Conservation (phyloP, 2,329 filamentous ascomycete species). For the Gaeumannomyces tritici region DNA sequence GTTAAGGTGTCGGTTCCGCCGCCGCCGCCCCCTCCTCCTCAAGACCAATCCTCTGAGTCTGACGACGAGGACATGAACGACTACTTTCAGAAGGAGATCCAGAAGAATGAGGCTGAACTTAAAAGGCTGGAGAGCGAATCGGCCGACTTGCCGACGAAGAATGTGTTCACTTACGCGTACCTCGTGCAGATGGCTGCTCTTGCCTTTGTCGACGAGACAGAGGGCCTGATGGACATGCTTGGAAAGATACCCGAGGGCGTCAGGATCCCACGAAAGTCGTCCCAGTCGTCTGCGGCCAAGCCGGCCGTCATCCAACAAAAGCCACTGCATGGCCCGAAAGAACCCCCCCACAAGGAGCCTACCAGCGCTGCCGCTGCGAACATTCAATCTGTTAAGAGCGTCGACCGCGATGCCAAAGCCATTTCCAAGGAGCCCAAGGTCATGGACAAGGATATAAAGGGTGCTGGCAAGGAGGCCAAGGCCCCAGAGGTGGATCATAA, state of each 20-base stretch:
- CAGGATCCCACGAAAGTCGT: conserved; percentile 12
- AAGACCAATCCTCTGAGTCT: conserved; percentile 40
- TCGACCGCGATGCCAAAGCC: background rate
- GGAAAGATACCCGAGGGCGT: conserved; percentile 27
- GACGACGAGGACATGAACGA: conserved; percentile 51
- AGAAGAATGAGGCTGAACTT: conserved; percentile 39
- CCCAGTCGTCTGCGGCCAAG: conserved; percentile 4
- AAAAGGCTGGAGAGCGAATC: conserved; percentile 31
- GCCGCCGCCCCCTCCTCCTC: conserved; percentile 10
- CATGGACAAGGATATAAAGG: background rate
- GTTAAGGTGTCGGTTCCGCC: conserved; percentile 20
- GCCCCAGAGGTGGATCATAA: background rate
- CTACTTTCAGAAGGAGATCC: conserved; percentile 43
- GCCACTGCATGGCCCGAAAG: background rate
- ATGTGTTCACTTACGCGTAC: conserved; percentile 33
- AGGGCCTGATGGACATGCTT: conserved; percentile 32
- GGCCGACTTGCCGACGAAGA: conserved; percentile 27
- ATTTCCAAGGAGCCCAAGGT: background rate
- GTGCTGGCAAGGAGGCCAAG: background rate
- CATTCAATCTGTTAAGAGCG: background rate
- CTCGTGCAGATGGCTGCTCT: conserved; percentile 37
- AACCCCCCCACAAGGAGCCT: background rate
- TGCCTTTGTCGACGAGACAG: conserved; percentile 33
- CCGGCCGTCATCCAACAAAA: background rate
- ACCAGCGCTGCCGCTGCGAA: background rate